These are phyloP conservation scores for Thelonectria rubi DNA, from an alignment of 2,329 filamentous ascomycete genomes.

Conservation along the genomic window DNA sequence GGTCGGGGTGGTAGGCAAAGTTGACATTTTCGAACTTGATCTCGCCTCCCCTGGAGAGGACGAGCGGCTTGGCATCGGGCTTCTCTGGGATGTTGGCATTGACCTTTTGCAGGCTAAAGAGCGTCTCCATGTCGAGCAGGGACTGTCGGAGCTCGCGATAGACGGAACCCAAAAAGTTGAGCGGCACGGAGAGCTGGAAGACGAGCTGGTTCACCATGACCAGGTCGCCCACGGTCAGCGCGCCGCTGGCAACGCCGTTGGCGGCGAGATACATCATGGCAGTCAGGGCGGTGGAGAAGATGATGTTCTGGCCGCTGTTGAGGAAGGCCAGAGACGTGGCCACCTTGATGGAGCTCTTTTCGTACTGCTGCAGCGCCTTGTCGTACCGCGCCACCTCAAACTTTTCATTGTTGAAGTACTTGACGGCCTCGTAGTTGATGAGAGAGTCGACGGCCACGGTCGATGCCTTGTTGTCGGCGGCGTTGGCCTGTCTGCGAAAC, in stretches of 20 bases:
- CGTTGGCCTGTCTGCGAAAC: slow-evolving; percentile 93
- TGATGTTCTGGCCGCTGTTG: slow-evolving; percentile 95
- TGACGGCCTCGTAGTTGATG: slow-evolving; percentile 99
- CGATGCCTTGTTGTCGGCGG: slow-evolving; percentile 93
- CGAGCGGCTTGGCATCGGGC: slow-evolving; percentile 75
- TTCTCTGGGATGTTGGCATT: slow-evolving; percentile 86
- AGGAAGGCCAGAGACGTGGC: slow-evolving; percentile 92
- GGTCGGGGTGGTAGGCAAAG: slow-evolving; percentile 89
- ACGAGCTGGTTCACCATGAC: slow-evolving; percentile 99
- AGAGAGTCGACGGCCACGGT: slow-evolving; percentile 96
- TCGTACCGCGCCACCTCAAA: slow-evolving; percentile 94
- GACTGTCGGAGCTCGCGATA: slow-evolving; percentile 96
- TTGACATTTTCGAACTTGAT: slow-evolving; percentile 95
- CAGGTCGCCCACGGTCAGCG: slow-evolving; percentile 90
- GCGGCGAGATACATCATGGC: slow-evolving; percentile 98
- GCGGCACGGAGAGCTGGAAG: slow-evolving; percentile 94
- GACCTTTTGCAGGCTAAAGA: slow-evolving; percentile 97
- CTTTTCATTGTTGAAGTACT: slow-evolving; percentile 99
- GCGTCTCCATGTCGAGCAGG: slow-evolving; percentile 95
- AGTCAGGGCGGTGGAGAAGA: slow-evolving; percentile 92
- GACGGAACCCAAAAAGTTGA: slow-evolving; percentile 98
- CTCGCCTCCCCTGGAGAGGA: slow-evolving; percentile 80
- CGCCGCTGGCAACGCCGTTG: slow-evolving; percentile 83
- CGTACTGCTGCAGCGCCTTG: slow-evolving; percentile 83
- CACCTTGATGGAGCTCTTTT: slow-evolving; percentile 95